These are phyloP conservation scores for Aspergillus funiculosus DNA, from an alignment of 495 filamentous ascomycete species.

Conservation along the genomic window DNA sequence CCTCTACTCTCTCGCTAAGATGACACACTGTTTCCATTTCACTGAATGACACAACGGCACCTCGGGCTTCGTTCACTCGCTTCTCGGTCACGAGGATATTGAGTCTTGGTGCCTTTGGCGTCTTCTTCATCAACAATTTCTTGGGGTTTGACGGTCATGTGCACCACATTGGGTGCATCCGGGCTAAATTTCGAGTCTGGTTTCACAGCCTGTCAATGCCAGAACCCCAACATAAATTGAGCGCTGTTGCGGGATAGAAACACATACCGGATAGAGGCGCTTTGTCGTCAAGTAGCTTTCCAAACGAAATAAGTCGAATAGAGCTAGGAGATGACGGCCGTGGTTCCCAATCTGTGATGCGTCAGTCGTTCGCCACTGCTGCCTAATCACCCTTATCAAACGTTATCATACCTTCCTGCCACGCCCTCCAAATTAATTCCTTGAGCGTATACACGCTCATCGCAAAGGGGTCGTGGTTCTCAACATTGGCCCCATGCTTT, in stretches of 20 bases:
- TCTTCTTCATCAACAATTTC: constrained; percentile 89
- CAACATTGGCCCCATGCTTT: constrained; percentile 68
- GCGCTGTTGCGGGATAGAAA: neutral
- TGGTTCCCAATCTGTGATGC: constrained; percentile 68
- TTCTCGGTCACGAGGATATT: constrained; percentile 51
- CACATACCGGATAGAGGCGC: constrained; percentile 63
- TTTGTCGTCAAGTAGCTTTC: constrained; percentile 82
- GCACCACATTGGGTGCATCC: constrained; percentile 73
- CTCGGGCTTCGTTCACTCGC: constrained; percentile 58
- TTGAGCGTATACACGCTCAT: constrained; percentile 90
- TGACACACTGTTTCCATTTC: constrained; percentile 42
- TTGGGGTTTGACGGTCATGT: constrained; percentile 89
- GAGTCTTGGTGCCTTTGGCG: constrained; percentile 65
- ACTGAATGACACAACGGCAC: constrained; percentile 78
- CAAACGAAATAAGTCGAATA: constrained; percentile 85
- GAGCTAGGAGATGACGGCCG: constrained; percentile 75
- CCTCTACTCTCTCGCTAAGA: constrained; percentile 19
- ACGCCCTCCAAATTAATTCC: constrained; percentile 84
- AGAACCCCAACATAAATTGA: constrained; percentile 3
- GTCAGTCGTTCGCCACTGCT: constrained; percentile 1
- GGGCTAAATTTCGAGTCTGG: constrained; percentile 73
- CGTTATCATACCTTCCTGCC: constrained; percentile 57
- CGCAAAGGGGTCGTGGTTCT: constrained; percentile 73
- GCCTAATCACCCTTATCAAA: neutral
- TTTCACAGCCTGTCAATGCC: too few relatives aligned